Conservation (phyloP, 2,329 filamentous ascomycete species). For the Pseudodiploospora longispora region DNA sequence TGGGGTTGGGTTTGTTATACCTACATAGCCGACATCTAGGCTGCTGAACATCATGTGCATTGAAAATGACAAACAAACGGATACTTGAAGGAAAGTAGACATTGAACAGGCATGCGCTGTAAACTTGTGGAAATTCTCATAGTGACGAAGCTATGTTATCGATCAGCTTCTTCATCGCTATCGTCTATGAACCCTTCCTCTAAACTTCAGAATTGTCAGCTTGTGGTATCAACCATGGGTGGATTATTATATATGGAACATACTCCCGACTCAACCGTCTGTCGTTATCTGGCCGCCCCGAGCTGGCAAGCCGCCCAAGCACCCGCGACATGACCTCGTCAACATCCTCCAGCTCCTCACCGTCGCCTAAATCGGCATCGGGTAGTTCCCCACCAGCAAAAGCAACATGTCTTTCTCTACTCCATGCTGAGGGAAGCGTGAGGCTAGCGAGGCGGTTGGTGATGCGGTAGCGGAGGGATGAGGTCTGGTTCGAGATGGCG, state of each 20-base stretch:
- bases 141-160: conserved; percentile 7
- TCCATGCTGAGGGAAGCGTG: conserved; percentile 39
- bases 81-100: too few species aligned
- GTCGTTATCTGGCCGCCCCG: conserved; percentile 37
- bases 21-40: too few species aligned
- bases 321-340: conserved; percentile 38
- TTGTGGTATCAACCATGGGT: not conserved
- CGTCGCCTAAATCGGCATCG: conserved; percentile 54
- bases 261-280: conserved; percentile 68
- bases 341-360: conserved; percentile 59
- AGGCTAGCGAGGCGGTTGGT: conserved; percentile 20
- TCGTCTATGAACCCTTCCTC: conserved; percentile 38
- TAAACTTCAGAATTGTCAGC: conserved; percentile 16
- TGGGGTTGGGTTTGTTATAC: too few species aligned
- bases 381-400: conserved; percentile 31
- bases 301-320: conserved; percentile 25
- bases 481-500: conserved; percentile 49
- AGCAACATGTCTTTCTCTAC: conserved; percentile 33
- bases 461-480: conserved; percentile 44
- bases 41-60: too few species aligned
- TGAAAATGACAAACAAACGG: too few species aligned
- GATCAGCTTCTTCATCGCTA: conserved; percentile 32
- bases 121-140: too few species aligned
- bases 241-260: conserved; percentile 16
- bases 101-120: too few species aligned